Base-by-base conservation (phyloP, 148 eudicot genomes). In the Vaccinium myrtillus region DNA sequence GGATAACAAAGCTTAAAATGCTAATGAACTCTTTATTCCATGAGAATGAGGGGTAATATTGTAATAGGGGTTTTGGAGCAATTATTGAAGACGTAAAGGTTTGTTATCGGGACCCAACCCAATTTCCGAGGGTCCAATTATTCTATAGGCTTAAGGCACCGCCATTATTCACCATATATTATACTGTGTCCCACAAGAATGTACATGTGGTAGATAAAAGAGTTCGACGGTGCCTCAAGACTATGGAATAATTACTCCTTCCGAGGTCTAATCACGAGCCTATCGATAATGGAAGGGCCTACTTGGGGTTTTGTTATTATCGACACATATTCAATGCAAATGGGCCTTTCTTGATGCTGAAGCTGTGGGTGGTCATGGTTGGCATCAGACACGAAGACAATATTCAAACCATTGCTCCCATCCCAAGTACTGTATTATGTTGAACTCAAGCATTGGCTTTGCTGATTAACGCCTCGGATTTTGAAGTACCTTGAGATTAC, bases 321-420 rank as follows among this genome's bases (percentile, higher is more conserved):
- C 74, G 13, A 69, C 74, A 27, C 18, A 69, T 43, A 43, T 25
- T 69, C 6, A 69, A 69, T 13, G 74, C 74, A 13, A 30, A 69
- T 13, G 74, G 43, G 74, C 74, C 36, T 43, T 63, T 69, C 16
- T 69, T 30, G 43, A 69, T 69, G 39, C 36, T 1, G 74, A 30
- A 27, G 74, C 74, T 69, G 74, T 27, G 74, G 74, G 74, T 69
- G 74, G 19, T 69, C 74, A 12, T 69, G 74, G 74, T 30, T 69
- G 39, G 74, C 74, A 69, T 27, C 74, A 69, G 30, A 69, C 30
- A 69, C 74, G 39, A 69, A 27, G 74, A 30, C 39, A 69, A 13
- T 30, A 27, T 69, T 69, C 39, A 30, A 67, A 69, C 74, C 74
- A 13, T 6, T 12, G 74, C 30, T 65, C 15, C 6, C 46, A 43